These are phyloP conservation scores for Neurospora sp. DNA, from an alignment of 495 filamentous ascomycete species.

Conservation along the genomic window DNA sequence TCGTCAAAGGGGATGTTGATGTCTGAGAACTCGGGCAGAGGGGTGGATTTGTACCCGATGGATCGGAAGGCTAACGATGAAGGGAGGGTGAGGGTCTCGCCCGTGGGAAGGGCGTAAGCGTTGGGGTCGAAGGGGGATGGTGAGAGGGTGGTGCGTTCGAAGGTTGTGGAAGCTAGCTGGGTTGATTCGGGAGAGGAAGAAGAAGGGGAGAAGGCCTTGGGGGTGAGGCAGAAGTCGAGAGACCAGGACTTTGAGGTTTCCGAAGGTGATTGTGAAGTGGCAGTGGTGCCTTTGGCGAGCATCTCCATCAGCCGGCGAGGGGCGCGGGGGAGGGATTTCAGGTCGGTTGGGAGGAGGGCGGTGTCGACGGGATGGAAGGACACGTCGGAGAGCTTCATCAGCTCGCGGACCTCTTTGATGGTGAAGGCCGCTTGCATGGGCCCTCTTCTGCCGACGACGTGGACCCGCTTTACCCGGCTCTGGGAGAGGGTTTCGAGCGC, in stretches of 20 bases:
- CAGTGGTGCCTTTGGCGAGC: constrained; percentile 54
- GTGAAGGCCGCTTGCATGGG: constrained; percentile 91
- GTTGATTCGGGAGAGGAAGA: constrained; percentile 21
- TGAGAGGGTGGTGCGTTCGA: constrained; percentile 48
- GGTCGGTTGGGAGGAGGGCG: constrained; percentile 52
- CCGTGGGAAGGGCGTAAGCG: constrained; percentile 44
- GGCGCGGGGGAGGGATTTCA: constrained; percentile 57
- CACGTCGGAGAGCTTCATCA: constrained; percentile 67
- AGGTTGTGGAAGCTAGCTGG: constrained; percentile 49
- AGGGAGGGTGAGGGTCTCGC: constrained; percentile 31
- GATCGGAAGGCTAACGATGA: constrained; percentile 73
- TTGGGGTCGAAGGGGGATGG: constrained; percentile 36
- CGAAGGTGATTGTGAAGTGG: background rate
- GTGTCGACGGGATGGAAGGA: constrained; percentile 59
- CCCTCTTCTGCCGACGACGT: constrained; percentile 77
- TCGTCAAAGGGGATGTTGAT: constrained; percentile 72
- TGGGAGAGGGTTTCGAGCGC: constrained; percentile 63
- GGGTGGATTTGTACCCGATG: constrained; percentile 80
- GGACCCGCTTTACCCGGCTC: constrained; percentile 70
- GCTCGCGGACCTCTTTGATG: constrained; percentile 83
- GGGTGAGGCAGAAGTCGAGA: constrained; percentile 71
- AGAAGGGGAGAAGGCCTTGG: constrained; percentile 53
- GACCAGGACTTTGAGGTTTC: constrained; percentile 58
- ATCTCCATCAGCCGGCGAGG: constrained; percentile 71
- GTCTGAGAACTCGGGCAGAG: constrained; percentile 65